These are phyloP conservation scores for Typha latifolia DNA, from an alignment of 176 grass and related monocot species.

Conservation along the genomic window DNA sequence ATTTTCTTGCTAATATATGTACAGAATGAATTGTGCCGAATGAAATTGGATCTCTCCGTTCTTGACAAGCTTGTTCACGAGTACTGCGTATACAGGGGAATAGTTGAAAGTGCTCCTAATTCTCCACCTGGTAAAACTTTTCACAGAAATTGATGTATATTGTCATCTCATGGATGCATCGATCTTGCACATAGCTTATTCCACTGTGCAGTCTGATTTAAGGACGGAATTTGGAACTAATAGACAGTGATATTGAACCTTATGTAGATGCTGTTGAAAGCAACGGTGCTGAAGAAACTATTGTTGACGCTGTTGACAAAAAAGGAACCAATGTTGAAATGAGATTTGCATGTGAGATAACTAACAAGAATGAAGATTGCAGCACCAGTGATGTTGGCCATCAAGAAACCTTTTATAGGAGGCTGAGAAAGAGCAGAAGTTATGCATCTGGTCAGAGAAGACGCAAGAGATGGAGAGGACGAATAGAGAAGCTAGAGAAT, in stretches of 20 bases:
- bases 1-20: constrained; percentile 10
- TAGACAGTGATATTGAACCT: constrained; percentile 14
- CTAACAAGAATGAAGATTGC: constrained; percentile 54
- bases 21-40: constrained; percentile 91
- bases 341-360: constrained; percentile 44
- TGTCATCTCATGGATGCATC: not conserved
- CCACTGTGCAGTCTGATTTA: no score
- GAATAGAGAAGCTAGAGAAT: constrained; percentile 44
- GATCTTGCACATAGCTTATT: constrained; percentile 8
- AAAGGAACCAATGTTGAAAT: constrained; percentile 30
- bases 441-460: constrained; percentile 50
- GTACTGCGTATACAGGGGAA: constrained; percentile 93
- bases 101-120: constrained; percentile 56
- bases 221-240: constrained; percentile 12
- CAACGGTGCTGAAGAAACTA: constrained; percentile 40
- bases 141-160: constrained; percentile 6
- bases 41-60: constrained; percentile 80
- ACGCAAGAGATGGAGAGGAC: constrained; percentile 93
- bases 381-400: constrained; percentile 61
- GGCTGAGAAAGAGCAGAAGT: constrained; percentile 66
- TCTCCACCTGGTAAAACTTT: constrained; percentile 45
- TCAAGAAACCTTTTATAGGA: constrained; percentile 66
- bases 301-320: constrained; percentile 26
- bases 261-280: constrained; percentile 40
- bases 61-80: constrained; percentile 97